A percentile compares a stretch with the other conserved stretches of the same genome.
These are phyloP conservation scores for Venturia pyrina DNA, from an alignment of 2,329 filamentous ascomycete genomes.

Conservation along the genomic window DNA sequence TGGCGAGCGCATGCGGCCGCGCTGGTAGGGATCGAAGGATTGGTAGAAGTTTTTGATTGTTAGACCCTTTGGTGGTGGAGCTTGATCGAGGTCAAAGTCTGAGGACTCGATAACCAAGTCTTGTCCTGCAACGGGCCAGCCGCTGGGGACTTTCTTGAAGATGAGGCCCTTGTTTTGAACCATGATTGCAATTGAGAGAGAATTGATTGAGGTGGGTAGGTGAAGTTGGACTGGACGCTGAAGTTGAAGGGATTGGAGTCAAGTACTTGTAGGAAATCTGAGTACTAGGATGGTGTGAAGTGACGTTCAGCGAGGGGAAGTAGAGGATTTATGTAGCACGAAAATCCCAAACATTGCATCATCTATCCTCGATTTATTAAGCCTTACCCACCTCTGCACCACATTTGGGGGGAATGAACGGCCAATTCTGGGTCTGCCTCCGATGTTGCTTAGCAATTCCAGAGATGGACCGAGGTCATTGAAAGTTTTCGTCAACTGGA, in stretches of 20 bases:
- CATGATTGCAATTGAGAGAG: conserved; percentile 26
- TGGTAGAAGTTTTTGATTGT: conserved; percentile 60
- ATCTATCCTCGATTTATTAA: background rate
- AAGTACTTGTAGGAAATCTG: background rate
- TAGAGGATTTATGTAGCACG: background rate
- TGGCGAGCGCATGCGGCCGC: conserved; percentile 63
- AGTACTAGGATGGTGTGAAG: background rate
- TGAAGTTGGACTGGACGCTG: background rate
- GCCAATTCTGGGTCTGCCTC: background rate
- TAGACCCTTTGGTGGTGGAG: conserved; percentile 55
- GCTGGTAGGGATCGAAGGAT: conserved; percentile 78
- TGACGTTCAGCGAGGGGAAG: background rate
- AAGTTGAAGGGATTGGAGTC: background rate
- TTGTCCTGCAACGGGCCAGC: conserved; percentile 57
- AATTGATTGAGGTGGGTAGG: background rate
- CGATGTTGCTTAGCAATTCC: background rate
- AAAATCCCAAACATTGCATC: conserved; percentile 2
- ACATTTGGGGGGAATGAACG: background rate
- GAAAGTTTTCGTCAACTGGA: background rate
- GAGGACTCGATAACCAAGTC: conserved; percentile 58
- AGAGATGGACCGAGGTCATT: conserved; percentile 1
- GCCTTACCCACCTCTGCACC: background rate
- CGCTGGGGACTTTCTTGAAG: conserved; percentile 59
- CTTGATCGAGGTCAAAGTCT: conserved; percentile 55
- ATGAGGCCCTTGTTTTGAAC: conserved; percentile 64